These are phyloP conservation scores for Zygoascus flipseniorum DNA, from an alignment of 805 yeast species.

Conservation along the genomic window DNA sequence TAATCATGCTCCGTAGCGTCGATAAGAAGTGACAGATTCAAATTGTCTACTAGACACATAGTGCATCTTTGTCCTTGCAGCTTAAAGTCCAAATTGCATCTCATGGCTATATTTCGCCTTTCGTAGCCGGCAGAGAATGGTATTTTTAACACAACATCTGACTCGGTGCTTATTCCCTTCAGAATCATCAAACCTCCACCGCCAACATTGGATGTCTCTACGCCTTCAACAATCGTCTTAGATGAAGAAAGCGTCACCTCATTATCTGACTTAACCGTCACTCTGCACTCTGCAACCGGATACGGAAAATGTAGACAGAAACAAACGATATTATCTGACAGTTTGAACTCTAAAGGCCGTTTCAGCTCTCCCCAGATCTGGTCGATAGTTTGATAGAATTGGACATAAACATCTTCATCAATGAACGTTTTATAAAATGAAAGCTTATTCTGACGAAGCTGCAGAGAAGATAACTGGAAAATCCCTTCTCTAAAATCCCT, in stretches of 20 bases:
- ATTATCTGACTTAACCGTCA: constrained; percentile 2
- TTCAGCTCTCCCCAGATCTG: constrained; percentile 18
- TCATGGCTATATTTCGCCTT: constrained; percentile 16
- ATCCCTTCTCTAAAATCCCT: constrained; percentile 29
- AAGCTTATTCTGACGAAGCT: constrained; percentile 22
- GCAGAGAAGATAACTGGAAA: constrained; percentile 26
- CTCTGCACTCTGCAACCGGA: background rate
- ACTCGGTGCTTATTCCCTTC: constrained; percentile 1
- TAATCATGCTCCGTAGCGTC: constrained; percentile 79
- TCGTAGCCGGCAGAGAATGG: constrained; percentile 25
- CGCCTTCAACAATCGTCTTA: background rate
- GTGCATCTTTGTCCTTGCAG: constrained; percentile 11
- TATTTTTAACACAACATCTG: constrained; percentile 3
- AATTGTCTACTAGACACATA: constrained; percentile 19
- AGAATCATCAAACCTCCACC: background rate
- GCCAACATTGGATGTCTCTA: background rate
- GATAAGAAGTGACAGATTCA: constrained; percentile 50
- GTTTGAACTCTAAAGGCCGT: constrained; percentile 10
- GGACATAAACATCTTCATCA: constrained; percentile 1
- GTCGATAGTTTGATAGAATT: constrained; percentile 19
- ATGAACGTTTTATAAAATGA: constrained; percentile 19
- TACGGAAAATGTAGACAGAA: constrained; percentile 8
- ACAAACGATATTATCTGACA: constrained; percentile 15
- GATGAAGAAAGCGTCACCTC: constrained; percentile 1
- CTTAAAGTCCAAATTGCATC: constrained; percentile 22